These are phyloP conservation scores for Wickerhamiella siamensis DNA, from an alignment of 805 yeast genomes.

Conservation along the genomic window DNA sequence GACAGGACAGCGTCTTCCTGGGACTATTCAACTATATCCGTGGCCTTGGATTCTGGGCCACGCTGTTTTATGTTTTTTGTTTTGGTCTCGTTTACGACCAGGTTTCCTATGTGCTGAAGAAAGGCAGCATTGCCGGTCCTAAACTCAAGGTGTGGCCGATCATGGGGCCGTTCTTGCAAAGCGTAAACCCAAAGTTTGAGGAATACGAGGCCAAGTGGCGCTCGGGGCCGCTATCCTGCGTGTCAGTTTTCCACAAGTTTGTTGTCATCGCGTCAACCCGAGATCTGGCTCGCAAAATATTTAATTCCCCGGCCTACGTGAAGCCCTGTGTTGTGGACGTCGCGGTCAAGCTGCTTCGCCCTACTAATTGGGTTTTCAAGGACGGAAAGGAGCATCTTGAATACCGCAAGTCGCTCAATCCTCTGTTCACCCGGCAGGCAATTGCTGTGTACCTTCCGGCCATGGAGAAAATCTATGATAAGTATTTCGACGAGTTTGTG, in stretches of 20 bases:
- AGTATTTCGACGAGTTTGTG: conserved; percentile 55
- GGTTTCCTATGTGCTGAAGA: conserved; percentile 60
- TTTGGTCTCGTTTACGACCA: conserved; percentile 24
- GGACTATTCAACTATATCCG: background rate
- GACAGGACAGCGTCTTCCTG: background rate
- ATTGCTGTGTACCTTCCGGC: conserved; percentile 71
- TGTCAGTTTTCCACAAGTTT: conserved; percentile 93
- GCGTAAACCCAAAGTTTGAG: conserved; percentile 88
- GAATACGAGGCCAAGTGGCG: conserved; percentile 89
- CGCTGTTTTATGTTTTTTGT: conserved; percentile 12
- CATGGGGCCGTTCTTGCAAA: conserved; percentile 91
- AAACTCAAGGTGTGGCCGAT: conserved; percentile 78
- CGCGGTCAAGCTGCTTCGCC: conserved; percentile 84
- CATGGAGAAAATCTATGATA: conserved; percentile 73
- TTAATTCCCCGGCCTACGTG: conserved; percentile 73
- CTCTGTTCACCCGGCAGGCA: conserved; percentile 74
- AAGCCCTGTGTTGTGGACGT: conserved; percentile 98
- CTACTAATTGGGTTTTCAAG: conserved; percentile 93
- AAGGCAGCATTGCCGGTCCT: conserved; percentile 89
- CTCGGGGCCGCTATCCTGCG: conserved; percentile 89
- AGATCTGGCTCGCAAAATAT: conserved; percentile 75
- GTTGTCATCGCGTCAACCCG: conserved; percentile 86
- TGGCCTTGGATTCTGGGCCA: conserved; percentile 9
- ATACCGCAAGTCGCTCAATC: conserved; percentile 81
- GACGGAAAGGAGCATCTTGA: conserved; percentile 94